These are phyloP conservation scores for Fulvia fulva DNA, from an alignment of 2,329 filamentous ascomycete species.

Conservation along the genomic window DNA sequence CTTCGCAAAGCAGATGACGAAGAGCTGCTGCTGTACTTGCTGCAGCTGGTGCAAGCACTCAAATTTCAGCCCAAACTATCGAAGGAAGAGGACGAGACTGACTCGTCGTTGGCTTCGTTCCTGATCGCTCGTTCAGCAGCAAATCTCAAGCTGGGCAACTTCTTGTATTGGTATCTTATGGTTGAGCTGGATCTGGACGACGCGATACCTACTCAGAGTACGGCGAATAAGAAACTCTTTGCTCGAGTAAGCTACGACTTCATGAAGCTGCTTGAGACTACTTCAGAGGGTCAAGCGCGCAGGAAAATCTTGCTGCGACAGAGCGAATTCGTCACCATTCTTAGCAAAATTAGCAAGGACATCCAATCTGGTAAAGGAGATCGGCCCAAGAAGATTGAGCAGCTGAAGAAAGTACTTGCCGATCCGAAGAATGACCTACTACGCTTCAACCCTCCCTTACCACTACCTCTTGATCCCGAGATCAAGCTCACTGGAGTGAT, in stretches of 20 bases:
- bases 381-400: constrained; percentile 74
- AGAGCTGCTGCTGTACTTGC: constrained; percentile 82
- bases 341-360: constrained; percentile 85
- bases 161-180: constrained; percentile 97
- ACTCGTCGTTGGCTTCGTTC: constrained; percentile 85
- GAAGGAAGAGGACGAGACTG: constrained; percentile 48
- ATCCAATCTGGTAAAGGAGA: constrained; percentile 77
- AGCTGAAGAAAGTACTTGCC: constrained; percentile 75
- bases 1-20: constrained; percentile 88
- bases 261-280: constrained; percentile 78
- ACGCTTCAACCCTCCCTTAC: constrained; percentile 77
- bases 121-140: constrained; percentile 81
- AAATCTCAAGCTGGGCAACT: constrained; percentile 89
- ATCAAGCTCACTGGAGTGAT: constrained; percentile 74
- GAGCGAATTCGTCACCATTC: constrained; percentile 80
- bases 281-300: constrained; percentile 65
- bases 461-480: constrained; percentile 82
- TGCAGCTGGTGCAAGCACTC: constrained; percentile 91
- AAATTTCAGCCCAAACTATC: constrained; percentile 72
- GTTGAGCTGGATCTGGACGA: constrained; percentile 81
- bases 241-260: constrained; percentile 94
- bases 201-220: constrained; percentile 55
- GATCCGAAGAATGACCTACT: constrained; percentile 89
- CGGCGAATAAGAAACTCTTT: constrained; percentile 75
- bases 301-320: constrained; percentile 77